These are phyloP conservation scores for Gossypioides kirkii DNA, from an alignment of 345 rosid species.

Conservation along the genomic window DNA sequence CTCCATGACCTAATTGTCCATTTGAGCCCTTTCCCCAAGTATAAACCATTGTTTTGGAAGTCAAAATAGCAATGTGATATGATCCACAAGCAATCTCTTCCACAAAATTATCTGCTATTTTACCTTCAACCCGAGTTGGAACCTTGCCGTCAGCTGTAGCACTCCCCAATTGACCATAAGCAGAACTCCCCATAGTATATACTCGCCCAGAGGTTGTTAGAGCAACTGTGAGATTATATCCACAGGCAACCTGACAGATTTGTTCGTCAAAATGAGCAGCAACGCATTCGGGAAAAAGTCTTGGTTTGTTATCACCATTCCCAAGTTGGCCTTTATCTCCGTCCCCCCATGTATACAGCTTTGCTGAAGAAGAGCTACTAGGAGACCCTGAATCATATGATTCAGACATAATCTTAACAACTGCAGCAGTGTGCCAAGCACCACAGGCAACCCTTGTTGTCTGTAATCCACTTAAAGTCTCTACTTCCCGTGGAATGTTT, in stretches of 20 bases:
- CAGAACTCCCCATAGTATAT: slow-evolving; percentile 71
- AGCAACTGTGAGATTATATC: slow-evolving; percentile 62
- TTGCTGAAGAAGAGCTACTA: slow-evolving; percentile 31
- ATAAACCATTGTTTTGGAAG: slow-evolving; percentile 31
- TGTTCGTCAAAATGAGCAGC: slow-evolving; percentile 35
- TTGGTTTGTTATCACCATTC: slow-evolving; percentile 60
- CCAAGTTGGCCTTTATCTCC: slow-evolving; percentile 75
- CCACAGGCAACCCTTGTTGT: slow-evolving; percentile 76
- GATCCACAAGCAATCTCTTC: neutral
- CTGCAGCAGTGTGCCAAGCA: slow-evolving; percentile 90
- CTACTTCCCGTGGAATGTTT: slow-evolving; percentile 70
- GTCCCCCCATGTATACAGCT: slow-evolving; percentile 85
- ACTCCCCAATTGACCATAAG: slow-evolving; percentile 77
- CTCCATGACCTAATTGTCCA: slow-evolving; percentile 95
- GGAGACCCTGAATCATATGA: slow-evolving; percentile 37
- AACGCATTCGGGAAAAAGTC: slow-evolving; percentile 59
- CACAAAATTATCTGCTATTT: slow-evolving; percentile 31
- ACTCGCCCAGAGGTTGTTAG: slow-evolving; percentile 62
- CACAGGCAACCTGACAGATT: slow-evolving; percentile 65
- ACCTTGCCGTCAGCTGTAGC: slow-evolving; percentile 45
- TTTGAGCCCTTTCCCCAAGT: slow-evolving; percentile 83
- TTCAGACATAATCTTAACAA: slow-evolving; percentile 46
- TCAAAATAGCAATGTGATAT: neutral
- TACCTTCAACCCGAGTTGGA: slow-evolving; percentile 59
- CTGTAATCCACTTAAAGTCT: slow-evolving; percentile 46